Base-by-base conservation (phyloP, 148 eudicot genomes). In the Amaranthus palmeri region DNA sequence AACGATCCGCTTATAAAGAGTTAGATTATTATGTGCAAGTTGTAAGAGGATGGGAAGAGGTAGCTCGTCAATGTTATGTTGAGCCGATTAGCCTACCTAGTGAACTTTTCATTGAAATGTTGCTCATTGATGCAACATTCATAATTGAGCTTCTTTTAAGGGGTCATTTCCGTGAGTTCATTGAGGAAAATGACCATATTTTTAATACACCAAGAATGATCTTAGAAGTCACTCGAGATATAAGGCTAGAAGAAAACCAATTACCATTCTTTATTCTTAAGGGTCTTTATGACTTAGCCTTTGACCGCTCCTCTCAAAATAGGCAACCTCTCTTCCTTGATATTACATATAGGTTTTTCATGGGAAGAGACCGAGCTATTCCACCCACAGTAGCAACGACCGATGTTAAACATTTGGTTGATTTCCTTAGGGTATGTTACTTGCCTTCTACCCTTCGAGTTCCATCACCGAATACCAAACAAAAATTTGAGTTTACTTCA, bases 121-220 rank as follows among this genome's bases (percentile, higher is more conserved):
- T 82, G 11, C 72, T 82, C 10, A 25, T 82, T 44, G 85, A 82
- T 73, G 66, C 75, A 57, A 58, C 54, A 6, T 83, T 83, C 25
- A 78, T 83, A 68, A 80, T 83, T 57, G 86, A 83, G 64, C 67
- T 83, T 3, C 71, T 83, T 10, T 51, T 44, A 40, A 80, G 82
- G 67, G 10, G 50, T 52, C 36, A 60, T 57, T 51, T 6, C 48
- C 61, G 1, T 71, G 59, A 60, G 42, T 7, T 10, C 11, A 44
- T 75, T 5, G 73, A 78, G 7, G 60, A 57, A 42, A 68, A 64
- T 43, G 82, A 82, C 40, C 70, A 46, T 49, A 55, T 79, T 41
- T 57, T 63, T 67, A 57, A 54, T 25, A 69, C 57, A 18, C 78
- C 81, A 51, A 72, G 80, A 59, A 61, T 76, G 80, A 54, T 78